Conservation (phyloP, 306 rosid genomes). For the Sechiopsis laciniata region DNA sequence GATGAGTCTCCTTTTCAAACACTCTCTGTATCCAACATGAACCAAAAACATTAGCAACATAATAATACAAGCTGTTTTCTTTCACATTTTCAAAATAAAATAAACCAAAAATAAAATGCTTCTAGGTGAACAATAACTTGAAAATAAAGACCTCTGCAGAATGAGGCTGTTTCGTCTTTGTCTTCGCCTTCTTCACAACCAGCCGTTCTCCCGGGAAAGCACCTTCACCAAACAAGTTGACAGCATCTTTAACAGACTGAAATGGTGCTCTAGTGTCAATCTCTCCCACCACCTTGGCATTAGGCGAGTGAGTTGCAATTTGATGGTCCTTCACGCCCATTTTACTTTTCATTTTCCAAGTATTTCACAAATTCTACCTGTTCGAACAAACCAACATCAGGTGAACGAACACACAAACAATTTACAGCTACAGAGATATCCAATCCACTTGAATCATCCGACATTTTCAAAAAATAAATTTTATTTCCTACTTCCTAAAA, state of each 20-base stretch:
- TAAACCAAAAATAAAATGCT: neutral
- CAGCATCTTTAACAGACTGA: slow-evolving; percentile 98
- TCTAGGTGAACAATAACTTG: neutral
- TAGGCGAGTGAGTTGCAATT: slow-evolving; percentile 53
- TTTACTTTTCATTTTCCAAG: slow-evolving; percentile 23
- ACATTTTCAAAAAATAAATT: neutral
- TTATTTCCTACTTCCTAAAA: neutral
- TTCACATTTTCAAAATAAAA: neutral
- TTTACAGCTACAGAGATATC: neutral
- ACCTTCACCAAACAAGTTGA: slow-evolving; percentile 80
- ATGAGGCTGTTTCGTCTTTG: slow-evolving; percentile 42
- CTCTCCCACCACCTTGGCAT: slow-evolving; percentile 80
- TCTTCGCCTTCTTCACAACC: slow-evolving; percentile 51
- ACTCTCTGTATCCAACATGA: slow-evolving; percentile 54
- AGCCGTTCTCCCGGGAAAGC: slow-evolving; percentile 84
- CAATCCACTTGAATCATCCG: neutral
- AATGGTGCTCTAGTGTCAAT: slow-evolving; percentile 97
- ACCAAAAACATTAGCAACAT: too few relatives aligned
- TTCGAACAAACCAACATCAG: slow-evolving; percentile 19
- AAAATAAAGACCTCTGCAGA: slow-evolving; percentile 66
- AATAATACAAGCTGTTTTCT: neutral
- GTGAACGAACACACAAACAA: neutral
- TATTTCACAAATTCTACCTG: slow-evolving; percentile 23
- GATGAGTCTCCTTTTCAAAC: slow-evolving; percentile 77
- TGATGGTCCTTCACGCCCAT: slow-evolving; percentile 67